Conservation (phyloP, 805 yeast species). For the Pichia exigua region DNA sequence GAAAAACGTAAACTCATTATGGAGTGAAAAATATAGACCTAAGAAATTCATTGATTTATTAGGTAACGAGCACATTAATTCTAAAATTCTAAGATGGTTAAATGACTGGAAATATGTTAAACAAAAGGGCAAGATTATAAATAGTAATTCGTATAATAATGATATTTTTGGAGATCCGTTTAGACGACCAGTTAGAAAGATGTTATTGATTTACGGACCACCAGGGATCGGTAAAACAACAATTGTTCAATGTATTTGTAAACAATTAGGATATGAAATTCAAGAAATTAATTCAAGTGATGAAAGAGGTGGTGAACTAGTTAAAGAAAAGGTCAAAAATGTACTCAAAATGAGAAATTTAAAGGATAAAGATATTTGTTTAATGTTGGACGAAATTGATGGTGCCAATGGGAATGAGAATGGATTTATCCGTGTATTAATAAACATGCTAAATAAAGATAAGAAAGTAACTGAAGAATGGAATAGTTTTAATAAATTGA, state of each 20-base stretch:
- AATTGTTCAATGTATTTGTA: slow-evolving; percentile 76
- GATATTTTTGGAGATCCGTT: slow-evolving; percentile 36
- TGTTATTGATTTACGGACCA: slow-evolving; percentile 80
- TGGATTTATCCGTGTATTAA: slow-evolving; percentile 49
- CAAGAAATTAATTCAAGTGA: slow-evolving; percentile 85
- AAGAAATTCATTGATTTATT: slow-evolving; percentile 52
- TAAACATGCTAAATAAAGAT: slow-evolving; percentile 58
- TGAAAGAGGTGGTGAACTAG: slow-evolving; percentile 51
- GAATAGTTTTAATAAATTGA: slow-evolving; percentile 17
- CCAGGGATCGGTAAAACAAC: slow-evolving; percentile 93
- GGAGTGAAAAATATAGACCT: slow-evolving; percentile 69
- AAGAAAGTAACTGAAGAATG: slow-evolving; percentile 37
- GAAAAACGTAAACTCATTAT: slow-evolving; percentile 15
- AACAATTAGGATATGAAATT: slow-evolving; percentile 70
- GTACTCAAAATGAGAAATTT: slow-evolving; percentile 61
- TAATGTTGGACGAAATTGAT: slow-evolving; percentile 87
- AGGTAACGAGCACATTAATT: slow-evolving; percentile 60
- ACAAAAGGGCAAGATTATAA: slow-evolving; percentile 13
- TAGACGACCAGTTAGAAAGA: slow-evolving; percentile 51
- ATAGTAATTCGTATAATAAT: slow-evolving; percentile 2
- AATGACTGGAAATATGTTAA: slow-evolving; percentile 59
- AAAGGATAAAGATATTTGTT: slow-evolving; percentile 67
- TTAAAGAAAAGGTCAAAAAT: slow-evolving; percentile 48
- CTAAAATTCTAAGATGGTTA: slow-evolving; percentile 55
- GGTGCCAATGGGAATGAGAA: slow-evolving; percentile 49